These are phyloP conservation scores for Irpex sp. DNA, from an alignment of 1,284 basidiomycete genomes.

Conservation along the genomic window DNA sequence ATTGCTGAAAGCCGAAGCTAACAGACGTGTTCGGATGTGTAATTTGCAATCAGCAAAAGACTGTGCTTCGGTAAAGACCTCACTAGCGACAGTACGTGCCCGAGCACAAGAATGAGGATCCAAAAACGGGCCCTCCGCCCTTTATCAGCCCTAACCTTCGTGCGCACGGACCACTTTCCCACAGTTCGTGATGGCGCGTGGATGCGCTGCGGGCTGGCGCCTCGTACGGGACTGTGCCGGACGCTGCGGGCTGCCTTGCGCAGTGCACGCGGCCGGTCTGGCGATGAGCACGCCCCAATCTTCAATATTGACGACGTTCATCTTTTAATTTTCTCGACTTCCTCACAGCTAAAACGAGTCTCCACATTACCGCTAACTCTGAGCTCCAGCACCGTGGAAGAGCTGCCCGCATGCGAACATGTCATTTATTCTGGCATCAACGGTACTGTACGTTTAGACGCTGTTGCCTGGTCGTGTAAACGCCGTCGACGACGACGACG, in stretches of 20 bases:
- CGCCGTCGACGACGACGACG: constrained; percentile 12
- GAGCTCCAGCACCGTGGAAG: background rate
- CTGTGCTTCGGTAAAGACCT: constrained; percentile 77
- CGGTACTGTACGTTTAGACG: constrained; percentile 11
- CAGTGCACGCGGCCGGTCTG: background rate
- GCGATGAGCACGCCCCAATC: background rate
- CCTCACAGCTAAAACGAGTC: background rate
- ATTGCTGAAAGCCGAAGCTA: constrained; percentile 34
- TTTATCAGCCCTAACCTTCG: constrained; percentile 4
- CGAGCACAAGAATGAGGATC: constrained; percentile 77
- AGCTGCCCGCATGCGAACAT: constrained; percentile 7
- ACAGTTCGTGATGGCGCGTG: constrained; percentile 3
- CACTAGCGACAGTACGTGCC: constrained; percentile 90
- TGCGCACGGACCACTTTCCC: constrained; percentile 19
- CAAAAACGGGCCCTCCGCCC: background rate
- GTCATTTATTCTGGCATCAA: constrained; percentile 1
- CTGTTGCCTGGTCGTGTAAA: constrained; percentile 11
- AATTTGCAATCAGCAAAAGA: constrained; percentile 95
- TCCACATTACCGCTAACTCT: background rate
- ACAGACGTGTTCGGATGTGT: constrained; percentile 37
- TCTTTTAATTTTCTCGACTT: background rate
- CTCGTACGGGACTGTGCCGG: background rate
- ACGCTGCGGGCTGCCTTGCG: background rate
- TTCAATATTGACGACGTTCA: background rate
- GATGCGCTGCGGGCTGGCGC: background rate